Percentiles rank a stretch among this genome's conserved stretches.
phyloP scores from a whole-genome alignment of 345 rosid species.

The Salix suchowensis region DNA sequence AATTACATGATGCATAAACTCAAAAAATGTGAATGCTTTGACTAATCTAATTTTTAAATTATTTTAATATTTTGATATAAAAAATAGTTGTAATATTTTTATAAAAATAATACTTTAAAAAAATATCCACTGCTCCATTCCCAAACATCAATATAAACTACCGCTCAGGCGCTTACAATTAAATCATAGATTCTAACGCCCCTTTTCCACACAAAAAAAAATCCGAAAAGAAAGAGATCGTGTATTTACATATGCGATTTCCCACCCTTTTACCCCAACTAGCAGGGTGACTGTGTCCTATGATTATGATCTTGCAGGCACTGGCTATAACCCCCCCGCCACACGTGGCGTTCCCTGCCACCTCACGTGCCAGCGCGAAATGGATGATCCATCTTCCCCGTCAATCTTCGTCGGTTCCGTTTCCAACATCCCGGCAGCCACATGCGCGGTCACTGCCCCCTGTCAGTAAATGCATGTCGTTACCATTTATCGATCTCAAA shows the following conservation, averaged over 20 bases:
- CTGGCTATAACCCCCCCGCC: slow-evolving; percentile 10
- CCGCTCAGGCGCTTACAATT: too few species aligned
- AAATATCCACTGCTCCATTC: too few species aligned
- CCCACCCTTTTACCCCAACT: not conserved
- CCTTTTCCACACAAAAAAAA: not conserved
- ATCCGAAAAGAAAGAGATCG: not conserved
- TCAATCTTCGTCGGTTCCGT: slow-evolving; percentile 3
- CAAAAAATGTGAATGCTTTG: too few species aligned
- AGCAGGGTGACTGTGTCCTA: not conserved
- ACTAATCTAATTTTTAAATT: too few species aligned
- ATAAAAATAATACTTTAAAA: too few species aligned
- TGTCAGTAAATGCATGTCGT: slow-evolving; percentile 18
- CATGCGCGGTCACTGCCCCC: slow-evolving; percentile 18
- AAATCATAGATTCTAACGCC: not conserved
- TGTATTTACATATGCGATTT: not conserved
- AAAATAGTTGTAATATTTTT: too few species aligned
- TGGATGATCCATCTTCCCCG: slow-evolving; percentile 11
- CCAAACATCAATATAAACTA: too few species aligned
- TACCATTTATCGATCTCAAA: slow-evolving; percentile 46
- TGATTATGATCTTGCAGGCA: not conserved
- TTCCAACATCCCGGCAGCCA: slow-evolving; percentile 14
- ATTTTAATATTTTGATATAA: too few species aligned
- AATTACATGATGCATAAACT: too few species aligned
- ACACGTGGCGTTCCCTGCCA: slow-evolving; percentile 15
- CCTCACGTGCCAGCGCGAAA: slow-evolving; percentile 11